Evolutionary conservation across 345 rosid species (phyloP).

Genomic region (Arabis alpina): DNA sequence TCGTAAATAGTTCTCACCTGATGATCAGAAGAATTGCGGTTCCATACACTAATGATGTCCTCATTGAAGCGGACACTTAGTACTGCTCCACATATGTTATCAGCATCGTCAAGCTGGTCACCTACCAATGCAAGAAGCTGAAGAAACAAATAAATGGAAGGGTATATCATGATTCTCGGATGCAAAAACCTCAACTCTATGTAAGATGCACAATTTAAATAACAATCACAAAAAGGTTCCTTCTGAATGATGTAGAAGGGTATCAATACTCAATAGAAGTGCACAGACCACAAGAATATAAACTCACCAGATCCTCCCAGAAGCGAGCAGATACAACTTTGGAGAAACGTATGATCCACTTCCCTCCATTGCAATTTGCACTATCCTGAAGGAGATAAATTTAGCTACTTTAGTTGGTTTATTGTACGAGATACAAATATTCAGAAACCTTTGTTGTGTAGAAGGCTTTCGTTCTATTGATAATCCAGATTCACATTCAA

Average conservation of each 20-base stretch:
- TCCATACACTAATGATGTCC: conserved; percentile 93
- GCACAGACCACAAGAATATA: background rate
- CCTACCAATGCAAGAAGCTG: conserved; percentile 96
- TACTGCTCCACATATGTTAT: conserved; percentile 91
- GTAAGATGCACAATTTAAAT: background rate
- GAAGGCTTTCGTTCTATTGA: background rate
- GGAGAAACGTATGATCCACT: conserved; percentile 96
- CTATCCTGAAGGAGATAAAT: conserved; percentile 60
- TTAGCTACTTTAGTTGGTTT: conserved; percentile 1
- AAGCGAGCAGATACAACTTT: conserved; percentile 94
- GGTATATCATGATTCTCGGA: conserved; percentile 1
- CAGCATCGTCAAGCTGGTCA: conserved; percentile 83
- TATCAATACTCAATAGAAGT: conserved; percentile 23
- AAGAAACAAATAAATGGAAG: conserved; percentile 14
- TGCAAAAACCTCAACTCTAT: background rate
- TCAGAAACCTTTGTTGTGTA: background rate
- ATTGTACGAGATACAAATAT: background rate
- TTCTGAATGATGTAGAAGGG: background rate
- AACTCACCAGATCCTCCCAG: conserved; percentile 97
- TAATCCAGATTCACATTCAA: conserved; percentile 1
- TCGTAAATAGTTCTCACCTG: conserved; percentile 55
- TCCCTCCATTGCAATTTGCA: conserved; percentile 94
- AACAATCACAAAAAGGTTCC: conserved; percentile 21
- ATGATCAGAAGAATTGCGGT: conserved; percentile 88
- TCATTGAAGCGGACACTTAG: conserved; percentile 91